A percentile compares a stretch with the other conserved stretches of the same genome.
phyloP scores from a whole-genome alignment of 352 stramenopile genomes.

The Phytophthora chlamydospora region DNA sequence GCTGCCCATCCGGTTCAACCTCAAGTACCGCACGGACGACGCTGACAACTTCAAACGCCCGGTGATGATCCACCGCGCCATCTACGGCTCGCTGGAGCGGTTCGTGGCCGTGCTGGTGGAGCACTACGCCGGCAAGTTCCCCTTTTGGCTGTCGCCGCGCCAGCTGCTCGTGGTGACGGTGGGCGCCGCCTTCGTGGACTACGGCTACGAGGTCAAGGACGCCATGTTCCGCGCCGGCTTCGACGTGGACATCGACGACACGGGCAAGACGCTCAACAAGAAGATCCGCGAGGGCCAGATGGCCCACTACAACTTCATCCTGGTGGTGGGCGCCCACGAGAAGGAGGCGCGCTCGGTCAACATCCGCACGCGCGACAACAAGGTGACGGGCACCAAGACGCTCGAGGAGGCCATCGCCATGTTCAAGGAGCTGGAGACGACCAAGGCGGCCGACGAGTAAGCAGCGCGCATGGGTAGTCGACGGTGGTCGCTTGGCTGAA shows the following conservation, averaged over 20 bases:
- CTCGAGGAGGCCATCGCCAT: slow-evolving; percentile 94
- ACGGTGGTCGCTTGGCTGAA: not conserved
- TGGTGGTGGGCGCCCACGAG: slow-evolving; percentile 96
- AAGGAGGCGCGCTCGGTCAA: slow-evolving; percentile 91
- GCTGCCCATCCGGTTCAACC: slow-evolving; percentile 98
- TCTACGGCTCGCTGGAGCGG: slow-evolving; percentile 97
- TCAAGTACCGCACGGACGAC: slow-evolving; percentile 90
- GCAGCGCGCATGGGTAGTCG: slow-evolving; percentile 6
- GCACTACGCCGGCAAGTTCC: slow-evolving; percentile 98
- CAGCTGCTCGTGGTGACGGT: slow-evolving; percentile 97
- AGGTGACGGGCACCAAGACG: slow-evolving; percentile 94
- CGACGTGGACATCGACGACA: slow-evolving; percentile 96
- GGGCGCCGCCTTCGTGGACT: slow-evolving; percentile 93
- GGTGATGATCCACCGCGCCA: slow-evolving; percentile 98
- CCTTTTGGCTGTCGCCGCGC: slow-evolving; percentile 97
- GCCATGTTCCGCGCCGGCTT: slow-evolving; percentile 94
- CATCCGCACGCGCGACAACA: slow-evolving; percentile 95
- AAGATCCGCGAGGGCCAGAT: slow-evolving; percentile 97
- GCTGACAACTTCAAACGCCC: slow-evolving; percentile 87
- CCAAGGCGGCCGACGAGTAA: slow-evolving; percentile 74
- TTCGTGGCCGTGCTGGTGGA: slow-evolving; percentile 98
- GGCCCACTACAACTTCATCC: slow-evolving; percentile 98
- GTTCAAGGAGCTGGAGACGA: slow-evolving; percentile 87
- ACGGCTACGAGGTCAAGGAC: slow-evolving; percentile 93
- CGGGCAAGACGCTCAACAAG: slow-evolving; percentile 97